Evolutionary conservation across 2,329 filamentous ascomycete species (phyloP), one percentile per base, ranked within the genome.

Genomic region (Pseudogymnoascus sp.): DNA sequence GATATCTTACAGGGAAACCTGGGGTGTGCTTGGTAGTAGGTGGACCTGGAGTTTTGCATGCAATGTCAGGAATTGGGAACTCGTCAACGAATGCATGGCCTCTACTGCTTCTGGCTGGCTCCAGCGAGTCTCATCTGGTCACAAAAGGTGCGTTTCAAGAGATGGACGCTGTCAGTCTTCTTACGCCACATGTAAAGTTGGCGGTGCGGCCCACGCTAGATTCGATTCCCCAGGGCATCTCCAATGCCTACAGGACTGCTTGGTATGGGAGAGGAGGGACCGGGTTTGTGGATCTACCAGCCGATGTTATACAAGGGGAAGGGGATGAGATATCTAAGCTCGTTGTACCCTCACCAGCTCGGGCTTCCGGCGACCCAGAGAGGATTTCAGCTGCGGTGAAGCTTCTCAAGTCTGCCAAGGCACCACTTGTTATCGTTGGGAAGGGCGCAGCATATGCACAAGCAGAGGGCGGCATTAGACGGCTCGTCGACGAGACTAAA

Each of bases 1-100:
- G 80, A 12, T 83, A 82, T 64, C 72, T 83, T 64, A 82, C 78
- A 2, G 79, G 79, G 18, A 75, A 68, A 59, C 80, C 80, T 3
- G 81, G 79, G 2, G 77, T 83, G 8, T 82, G 79, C 66, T 72
- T 83, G 37, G 77, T 81, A n/a, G 80, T 83, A 2, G 81, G 80
- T 58, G 81, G 81, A 7, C 81, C 81, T 6, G 81, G 81, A 19
- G 78, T 83, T 12, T 70, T 83, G 19, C 81, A 83, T 72, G 78
- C 78, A 9, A 76, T 83, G 70, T 78, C 81, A 62, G 80, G 81
- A 65, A 75, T 80, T 45, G 75, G 76, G 23, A 81, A 81, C 65
- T 71, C 80, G 5, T 74, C 74, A 37, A 77, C 73, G n/a, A 82
- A 82, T 68, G 75, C 75, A 19, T 83, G 79, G 64, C 80, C 81